Conservation (phyloP, 1,139 yeast species). For the Taiozyma sp. region DNA sequence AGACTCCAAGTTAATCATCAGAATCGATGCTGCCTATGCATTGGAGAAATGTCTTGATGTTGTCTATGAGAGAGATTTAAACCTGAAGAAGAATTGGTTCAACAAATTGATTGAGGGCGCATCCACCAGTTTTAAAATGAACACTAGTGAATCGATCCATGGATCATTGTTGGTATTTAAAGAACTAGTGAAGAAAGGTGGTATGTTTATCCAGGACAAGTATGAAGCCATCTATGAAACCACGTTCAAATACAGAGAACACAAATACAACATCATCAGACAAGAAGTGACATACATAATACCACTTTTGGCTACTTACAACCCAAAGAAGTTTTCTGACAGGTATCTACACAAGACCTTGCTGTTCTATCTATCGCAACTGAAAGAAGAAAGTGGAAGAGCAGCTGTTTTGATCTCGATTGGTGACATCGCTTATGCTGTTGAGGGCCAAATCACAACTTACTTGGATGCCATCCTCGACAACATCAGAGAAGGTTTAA, state of each 20-base stretch:
- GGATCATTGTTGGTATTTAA: conserved; percentile 81
- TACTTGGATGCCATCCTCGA: conserved; percentile 83
- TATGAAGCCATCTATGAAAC: conserved; percentile 77
- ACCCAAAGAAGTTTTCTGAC: conserved; percentile 71
- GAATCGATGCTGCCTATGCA: conserved; percentile 82
- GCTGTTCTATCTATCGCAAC: conserved; percentile 69
- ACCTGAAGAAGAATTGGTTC: conserved; percentile 69
- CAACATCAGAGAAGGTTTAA: conserved; percentile 76
- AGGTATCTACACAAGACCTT: conserved; percentile 78
- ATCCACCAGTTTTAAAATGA: conserved; percentile 40
- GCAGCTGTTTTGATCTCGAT: conserved; percentile 76
- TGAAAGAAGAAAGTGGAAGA: conserved; percentile 73
- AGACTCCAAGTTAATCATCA: conserved; percentile 67
- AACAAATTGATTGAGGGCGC: conserved; percentile 62
- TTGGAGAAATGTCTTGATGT: conserved; percentile 73
- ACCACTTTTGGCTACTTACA: conserved; percentile 78
- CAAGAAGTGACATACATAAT: conserved; percentile 78
- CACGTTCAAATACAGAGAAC: conserved; percentile 69
- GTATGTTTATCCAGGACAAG: conserved; percentile 62
- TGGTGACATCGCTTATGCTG: conserved; percentile 81
- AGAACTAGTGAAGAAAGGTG: conserved; percentile 65
- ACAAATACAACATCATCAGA: conserved; percentile 68
- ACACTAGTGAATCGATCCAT: conserved; percentile 67
- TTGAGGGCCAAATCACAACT: conserved; percentile 81
- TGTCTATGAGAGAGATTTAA: conserved; percentile 72